Conservation (phyloP, 2,329 filamentous ascomycete genomes). For the Alternaria alternata region DNA sequence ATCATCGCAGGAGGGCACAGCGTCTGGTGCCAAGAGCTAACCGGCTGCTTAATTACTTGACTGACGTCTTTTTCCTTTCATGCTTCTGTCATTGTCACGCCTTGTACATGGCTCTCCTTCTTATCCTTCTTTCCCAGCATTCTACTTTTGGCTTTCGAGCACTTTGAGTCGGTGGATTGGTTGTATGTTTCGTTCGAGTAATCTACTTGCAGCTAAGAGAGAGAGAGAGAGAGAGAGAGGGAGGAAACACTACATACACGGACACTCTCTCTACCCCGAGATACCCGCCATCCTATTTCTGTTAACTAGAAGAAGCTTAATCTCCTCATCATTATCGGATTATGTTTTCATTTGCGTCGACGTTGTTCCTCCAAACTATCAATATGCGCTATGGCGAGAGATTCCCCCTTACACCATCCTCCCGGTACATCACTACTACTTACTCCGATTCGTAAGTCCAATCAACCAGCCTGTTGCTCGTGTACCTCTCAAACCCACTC, state of each 20-base stretch:
- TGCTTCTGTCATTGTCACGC: neutral
- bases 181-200: neutral
- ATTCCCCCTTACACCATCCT: neutral
- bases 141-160: neutral
- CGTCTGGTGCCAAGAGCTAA: slow-evolving; percentile 8
- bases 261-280: slow-evolving; percentile 2
- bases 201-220: neutral
- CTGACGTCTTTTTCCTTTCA: neutral
- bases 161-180: neutral
- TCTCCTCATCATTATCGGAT: neutral
- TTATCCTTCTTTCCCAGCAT: neutral
- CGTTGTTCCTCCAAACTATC: neutral
- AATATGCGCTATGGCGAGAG: neutral
- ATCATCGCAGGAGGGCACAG: neutral
- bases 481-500: slow-evolving; percentile 23
- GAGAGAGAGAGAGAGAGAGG: neutral
- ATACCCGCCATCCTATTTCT: slow-evolving; percentile 1
- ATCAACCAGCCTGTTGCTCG: neutral
- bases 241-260: slow-evolving; percentile 2
- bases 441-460: neutral
- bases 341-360: neutral
- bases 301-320: neutral
- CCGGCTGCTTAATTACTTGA: neutral
- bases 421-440: neutral
- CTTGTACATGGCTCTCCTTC: neutral